Evolutionary conservation across 2,329 filamentous ascomycete genomes (phyloP).

Genomic region (Tolypocladium endophyticum): DNA sequence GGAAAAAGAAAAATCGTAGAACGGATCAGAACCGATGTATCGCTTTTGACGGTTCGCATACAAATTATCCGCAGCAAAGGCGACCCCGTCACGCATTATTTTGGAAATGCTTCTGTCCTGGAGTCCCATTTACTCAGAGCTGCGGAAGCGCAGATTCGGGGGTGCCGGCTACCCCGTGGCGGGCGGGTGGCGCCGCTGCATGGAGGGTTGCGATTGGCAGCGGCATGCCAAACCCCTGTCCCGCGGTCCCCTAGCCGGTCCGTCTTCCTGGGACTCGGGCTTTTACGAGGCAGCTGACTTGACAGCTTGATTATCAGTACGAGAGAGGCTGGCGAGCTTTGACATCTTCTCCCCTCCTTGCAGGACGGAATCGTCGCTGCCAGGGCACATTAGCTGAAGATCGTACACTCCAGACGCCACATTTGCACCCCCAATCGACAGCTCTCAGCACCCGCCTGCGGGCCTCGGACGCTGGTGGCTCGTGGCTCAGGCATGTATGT

Average conservation of each 20-base stretch:
- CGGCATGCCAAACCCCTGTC: slow-evolving; percentile 1
- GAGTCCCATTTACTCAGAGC: too few relatives aligned
- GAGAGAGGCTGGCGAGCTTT: not conserved
- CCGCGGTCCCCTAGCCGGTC: slow-evolving; percentile 2
- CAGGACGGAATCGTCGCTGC: not conserved
- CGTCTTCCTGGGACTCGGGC: slow-evolving; percentile 3
- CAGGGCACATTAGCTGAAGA: not conserved
- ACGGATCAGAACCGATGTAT: not conserved
- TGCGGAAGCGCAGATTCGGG: not conserved
- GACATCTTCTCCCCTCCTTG: not conserved
- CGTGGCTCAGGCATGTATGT: not conserved
- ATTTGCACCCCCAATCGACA: not conserved
- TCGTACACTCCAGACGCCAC: not conserved
- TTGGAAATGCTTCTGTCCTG: not conserved
- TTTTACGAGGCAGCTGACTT: not conserved
- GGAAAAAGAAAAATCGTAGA: too few relatives aligned
- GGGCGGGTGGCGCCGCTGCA: slow-evolving; percentile 1
- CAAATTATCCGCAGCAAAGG: not conserved
- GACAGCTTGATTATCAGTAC: not conserved
- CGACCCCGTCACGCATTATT: not conserved
- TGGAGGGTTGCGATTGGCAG: slow-evolving; percentile 1
- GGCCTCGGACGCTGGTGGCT: not conserved
- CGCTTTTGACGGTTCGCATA: not conserved
- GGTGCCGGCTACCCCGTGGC: not conserved
- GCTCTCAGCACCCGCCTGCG: not conserved